Percentiles rank a stretch among this genome's conserved stretches.
These are phyloP conservation scores for Fraxinus cuspidata DNA, from an alignment of 257 asterid species.

Conservation along the genomic window DNA sequence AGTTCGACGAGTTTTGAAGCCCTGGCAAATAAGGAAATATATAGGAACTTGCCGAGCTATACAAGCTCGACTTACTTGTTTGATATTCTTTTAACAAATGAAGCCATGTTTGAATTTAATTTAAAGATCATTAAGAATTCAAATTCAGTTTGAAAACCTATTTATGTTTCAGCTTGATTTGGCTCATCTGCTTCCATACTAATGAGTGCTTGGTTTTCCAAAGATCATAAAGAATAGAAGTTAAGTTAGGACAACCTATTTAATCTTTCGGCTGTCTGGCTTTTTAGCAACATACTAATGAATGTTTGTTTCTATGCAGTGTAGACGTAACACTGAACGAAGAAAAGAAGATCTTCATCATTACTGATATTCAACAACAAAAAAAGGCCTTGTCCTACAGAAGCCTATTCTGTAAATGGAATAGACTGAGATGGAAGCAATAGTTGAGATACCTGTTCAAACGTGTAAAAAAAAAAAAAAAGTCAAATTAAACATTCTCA, in stretches of 20 bases:
- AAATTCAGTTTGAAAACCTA: background rate
- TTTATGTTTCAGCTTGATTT: background rate
- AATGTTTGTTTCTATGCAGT: background rate
- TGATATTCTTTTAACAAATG: background rate
- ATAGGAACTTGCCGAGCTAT: background rate
- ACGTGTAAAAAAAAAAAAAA: too few species aligned
- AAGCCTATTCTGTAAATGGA: background rate
- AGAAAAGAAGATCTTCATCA: background rate
- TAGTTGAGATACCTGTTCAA: background rate
- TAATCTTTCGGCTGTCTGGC: background rate
- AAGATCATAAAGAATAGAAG: background rate
- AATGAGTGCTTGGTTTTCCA: background rate
- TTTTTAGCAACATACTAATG: background rate
- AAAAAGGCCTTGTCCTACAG: background rate
- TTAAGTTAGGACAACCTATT: background rate
- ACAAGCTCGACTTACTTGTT: background rate
- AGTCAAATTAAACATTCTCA: background rate
- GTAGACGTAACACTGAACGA: background rate
- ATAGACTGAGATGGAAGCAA: background rate
- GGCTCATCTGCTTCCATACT: background rate
- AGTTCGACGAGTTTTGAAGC: background rate
- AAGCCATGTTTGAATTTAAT: background rate
- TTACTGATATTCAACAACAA: background rate
- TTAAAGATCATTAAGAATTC: slow-evolving; percentile 1
- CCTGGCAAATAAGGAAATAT: background rate